Evolutionary conservation across 306 rosid genomes (phyloP).

Genomic region (Malus sieversii): DNA sequence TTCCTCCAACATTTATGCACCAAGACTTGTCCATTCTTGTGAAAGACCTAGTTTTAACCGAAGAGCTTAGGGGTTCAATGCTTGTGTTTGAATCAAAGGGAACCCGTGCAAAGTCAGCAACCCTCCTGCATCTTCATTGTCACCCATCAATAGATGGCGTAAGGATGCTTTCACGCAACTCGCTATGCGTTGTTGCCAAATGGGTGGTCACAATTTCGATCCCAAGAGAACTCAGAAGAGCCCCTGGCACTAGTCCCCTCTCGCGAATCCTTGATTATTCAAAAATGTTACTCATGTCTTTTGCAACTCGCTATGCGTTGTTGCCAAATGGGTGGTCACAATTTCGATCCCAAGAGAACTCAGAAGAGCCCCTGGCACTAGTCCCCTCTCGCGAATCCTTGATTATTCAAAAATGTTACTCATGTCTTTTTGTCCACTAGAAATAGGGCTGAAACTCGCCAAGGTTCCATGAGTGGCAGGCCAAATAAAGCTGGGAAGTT

Average conservation of each 20-base stretch:
- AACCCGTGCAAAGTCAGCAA: no score
- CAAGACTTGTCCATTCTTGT: neutral
- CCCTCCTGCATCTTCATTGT: neutral
- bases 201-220: neutral
- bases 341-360: neutral
- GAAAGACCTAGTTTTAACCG: neutral
- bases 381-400: neutral
- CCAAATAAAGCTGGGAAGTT: neutral
- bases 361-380: neutral
- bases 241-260: neutral
- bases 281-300: neutral
- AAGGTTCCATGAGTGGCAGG: neutral
- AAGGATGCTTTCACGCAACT: neutral
- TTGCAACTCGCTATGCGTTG: neutral
- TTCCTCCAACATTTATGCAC: neutral
- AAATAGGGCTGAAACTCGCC: neutral
- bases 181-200: neutral
- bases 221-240: neutral
- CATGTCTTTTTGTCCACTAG: neutral
- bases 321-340: neutral
- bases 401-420: neutral
- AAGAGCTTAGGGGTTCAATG: neutral
- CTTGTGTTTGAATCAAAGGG: neutral
- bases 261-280: neutral
- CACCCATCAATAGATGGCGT: neutral